These are phyloP conservation scores for Kodamaea neixiangensis DNA, from an alignment of 805 yeast genomes.

Conservation along the genomic window DNA sequence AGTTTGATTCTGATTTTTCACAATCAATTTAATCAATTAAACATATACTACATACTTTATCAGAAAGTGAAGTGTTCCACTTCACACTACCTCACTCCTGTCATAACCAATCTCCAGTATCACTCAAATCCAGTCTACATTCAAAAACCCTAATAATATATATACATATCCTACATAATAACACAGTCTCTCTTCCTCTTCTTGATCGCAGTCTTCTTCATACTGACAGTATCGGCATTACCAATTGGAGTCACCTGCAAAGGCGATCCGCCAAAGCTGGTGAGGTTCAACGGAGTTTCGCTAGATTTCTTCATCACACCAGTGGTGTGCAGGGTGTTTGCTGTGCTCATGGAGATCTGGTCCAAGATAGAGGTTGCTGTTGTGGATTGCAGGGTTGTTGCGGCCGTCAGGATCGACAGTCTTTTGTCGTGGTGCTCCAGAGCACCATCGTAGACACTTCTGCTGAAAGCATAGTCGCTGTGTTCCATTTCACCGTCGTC, in stretches of 20 bases:
- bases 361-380: constrained; percentile 3
- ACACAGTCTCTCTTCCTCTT: constrained; percentile 34
- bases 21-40: too few species aligned
- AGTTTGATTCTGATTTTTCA: too few species aligned
- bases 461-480: constrained; percentile 5
- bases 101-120: neutral
- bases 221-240: neutral
- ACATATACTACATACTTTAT: too few species aligned
- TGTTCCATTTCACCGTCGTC: constrained; percentile 8
- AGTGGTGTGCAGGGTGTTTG: constrained; percentile 4
- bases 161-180: constrained; percentile 17
- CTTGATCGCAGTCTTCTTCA: constrained; percentile 18
- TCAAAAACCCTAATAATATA: neutral
- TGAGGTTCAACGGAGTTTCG: neutral
- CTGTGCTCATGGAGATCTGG: constrained; percentile 4
- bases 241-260: neutral
- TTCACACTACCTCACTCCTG: neutral
- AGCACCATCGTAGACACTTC: constrained; percentile 6
- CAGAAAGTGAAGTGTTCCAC: too few species aligned
- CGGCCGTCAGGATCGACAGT: constrained; percentile 10
- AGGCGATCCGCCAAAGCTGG: neutral
- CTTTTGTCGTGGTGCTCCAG: constrained; percentile 11
- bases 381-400: constrained; percentile 5
- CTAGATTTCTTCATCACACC: neutral
- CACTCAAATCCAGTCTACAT: neutral